Evolutionary conservation across 331 rosid species (phyloP).

Genomic region (Malus hybrid): DNA sequence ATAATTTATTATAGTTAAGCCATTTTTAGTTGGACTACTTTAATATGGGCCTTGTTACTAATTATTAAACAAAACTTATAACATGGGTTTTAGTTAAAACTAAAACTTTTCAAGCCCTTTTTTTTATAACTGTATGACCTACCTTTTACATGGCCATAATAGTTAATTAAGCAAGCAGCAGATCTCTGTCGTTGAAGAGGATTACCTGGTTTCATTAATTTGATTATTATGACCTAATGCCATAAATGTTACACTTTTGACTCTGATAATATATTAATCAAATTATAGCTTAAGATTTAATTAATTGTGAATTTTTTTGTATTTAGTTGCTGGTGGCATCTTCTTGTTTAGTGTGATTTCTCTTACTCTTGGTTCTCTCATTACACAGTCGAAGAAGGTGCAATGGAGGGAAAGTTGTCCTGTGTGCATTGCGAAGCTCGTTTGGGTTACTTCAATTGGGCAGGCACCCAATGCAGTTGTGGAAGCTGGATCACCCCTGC

Average conservation of each 20-base stretch:
- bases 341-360: background rate
- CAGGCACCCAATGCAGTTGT: conserved; percentile 94
- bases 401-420: conserved; percentile 76
- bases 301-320: background rate
- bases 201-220: no score
- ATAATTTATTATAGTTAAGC: no score
- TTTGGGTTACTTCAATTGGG: conserved; percentile 91
- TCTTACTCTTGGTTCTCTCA: background rate
- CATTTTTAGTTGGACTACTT: no score
- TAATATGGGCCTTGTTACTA: no score
- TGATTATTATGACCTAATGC: background rate
- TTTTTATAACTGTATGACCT: no score
- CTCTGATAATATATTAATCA: background rate
- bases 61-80: no score
- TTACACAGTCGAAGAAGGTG: conserved; percentile 85
- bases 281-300: background rate
- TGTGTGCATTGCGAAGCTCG: conserved; percentile 93
- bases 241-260: background rate
- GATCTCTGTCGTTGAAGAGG: background rate
- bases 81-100: no score
- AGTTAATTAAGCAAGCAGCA: background rate
- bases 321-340: background rate
- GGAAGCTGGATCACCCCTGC: conserved; percentile 99
- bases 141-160: background rate
- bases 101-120: no score